phyloP scores from a whole-genome alignment of 305 asterid genomes.

The Coffea humblotiana region DNA sequence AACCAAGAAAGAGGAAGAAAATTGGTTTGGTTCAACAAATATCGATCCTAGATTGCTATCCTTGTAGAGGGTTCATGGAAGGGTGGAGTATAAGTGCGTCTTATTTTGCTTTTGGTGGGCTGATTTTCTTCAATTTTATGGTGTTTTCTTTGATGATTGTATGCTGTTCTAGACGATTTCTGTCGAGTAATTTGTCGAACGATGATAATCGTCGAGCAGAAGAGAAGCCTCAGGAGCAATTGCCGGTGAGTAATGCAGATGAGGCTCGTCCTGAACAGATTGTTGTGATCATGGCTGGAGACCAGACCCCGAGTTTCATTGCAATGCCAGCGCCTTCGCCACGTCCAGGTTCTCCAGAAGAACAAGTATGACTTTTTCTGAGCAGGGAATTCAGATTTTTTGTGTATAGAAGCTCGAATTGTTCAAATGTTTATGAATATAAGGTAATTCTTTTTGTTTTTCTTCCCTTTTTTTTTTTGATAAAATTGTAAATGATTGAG shows the following conservation, averaged over 20 bases:
- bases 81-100: conserved; percentile 16
- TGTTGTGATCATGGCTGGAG: conserved; percentile 31
- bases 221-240: conserved; percentile 11
- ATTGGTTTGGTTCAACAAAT: neutral
- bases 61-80: neutral
- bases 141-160: conserved; percentile 7
- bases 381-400: neutral
- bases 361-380: neutral
- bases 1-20: neutral
- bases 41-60: no score
- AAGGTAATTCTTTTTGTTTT: no score
- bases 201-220: neutral
- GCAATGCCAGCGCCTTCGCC: conserved; percentile 19
- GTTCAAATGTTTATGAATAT: neutral
- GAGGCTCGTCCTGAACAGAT: conserved; percentile 10
- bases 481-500: neutral
- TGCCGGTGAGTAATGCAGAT: neutral
- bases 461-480: neutral
- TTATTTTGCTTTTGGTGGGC: conserved; percentile 16
- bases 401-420: neutral
- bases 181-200: neutral
- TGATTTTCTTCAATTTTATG: conserved; percentile 21
- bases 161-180: conserved; percentile 14
- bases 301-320: conserved; percentile 18
- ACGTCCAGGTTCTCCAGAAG: neutral